A percentile compares a stretch with the other conserved stretches of the same genome.
Conservation (phyloP, 2,329 filamentous ascomycete species). For the Paramyrothecium sp. region DNA sequence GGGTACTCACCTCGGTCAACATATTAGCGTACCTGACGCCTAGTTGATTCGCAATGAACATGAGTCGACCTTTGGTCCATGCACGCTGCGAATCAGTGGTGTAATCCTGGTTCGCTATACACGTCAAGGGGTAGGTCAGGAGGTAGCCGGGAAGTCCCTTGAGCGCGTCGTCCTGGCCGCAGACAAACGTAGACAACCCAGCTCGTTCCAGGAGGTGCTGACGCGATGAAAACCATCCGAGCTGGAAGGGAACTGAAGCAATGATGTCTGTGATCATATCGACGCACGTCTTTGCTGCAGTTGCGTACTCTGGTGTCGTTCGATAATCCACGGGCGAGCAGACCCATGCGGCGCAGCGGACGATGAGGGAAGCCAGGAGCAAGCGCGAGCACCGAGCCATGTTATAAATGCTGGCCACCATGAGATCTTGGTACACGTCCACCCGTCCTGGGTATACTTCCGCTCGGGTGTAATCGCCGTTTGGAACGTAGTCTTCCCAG, state of each 20-base stretch:
- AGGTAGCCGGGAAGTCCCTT: slow-evolving; percentile 60
- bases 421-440: slow-evolving; percentile 59
- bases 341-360: slow-evolving; percentile 61
- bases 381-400: slow-evolving; percentile 52
- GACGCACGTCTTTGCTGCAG: slow-evolving; percentile 47
- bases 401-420: slow-evolving; percentile 58
- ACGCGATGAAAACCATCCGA: slow-evolving; percentile 55
- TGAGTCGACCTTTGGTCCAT: slow-evolving; percentile 54
- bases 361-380: slow-evolving; percentile 52
- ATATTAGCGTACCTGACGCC: slow-evolving; percentile 59
- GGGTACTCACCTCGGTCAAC: slow-evolving; percentile 43
- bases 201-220: slow-evolving; percentile 37
- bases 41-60: slow-evolving; percentile 52
- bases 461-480: slow-evolving; percentile 49
- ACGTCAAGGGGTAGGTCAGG: slow-evolving; percentile 57
- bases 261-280: slow-evolving; percentile 59
- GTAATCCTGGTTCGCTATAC: slow-evolving; percentile 55
- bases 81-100: slow-evolving; percentile 56
- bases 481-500: slow-evolving; percentile 54
- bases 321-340: slow-evolving; percentile 60
- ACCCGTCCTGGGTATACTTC: slow-evolving; percentile 61
- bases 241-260: slow-evolving; percentile 59
- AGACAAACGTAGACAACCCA: slow-evolving; percentile 45
- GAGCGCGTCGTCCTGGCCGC: slow-evolving; percentile 45
- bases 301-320: slow-evolving; percentile 61